A percentile compares a stretch with the other conserved stretches of the same genome.
Evolutionary conservation across 1,139 yeast genomes (phyloP).

Genomic region (Hyphopichia pseudoburtonii): DNA sequence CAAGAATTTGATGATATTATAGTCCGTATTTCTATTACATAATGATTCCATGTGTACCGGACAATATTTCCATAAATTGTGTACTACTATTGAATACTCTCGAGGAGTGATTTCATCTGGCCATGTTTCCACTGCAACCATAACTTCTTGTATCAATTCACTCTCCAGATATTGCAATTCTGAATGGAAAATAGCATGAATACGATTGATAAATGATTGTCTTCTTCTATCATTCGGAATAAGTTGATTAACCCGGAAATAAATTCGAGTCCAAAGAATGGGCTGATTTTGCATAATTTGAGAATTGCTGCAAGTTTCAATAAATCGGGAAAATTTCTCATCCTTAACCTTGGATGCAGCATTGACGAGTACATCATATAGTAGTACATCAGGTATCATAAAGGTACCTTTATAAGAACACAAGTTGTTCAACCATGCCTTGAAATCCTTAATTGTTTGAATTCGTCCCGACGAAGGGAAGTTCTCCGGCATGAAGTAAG

Average conservation of each 20-base stretch:
- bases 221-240: not conserved
- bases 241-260: slow-evolving; percentile 1
- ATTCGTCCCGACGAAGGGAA: not conserved
- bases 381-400: slow-evolving; percentile 1
- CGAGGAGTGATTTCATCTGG: not conserved
- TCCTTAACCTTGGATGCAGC: not conserved
- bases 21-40: not conserved
- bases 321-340: not conserved
- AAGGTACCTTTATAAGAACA: slow-evolving; percentile 1
- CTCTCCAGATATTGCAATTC: not conserved
- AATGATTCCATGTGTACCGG: slow-evolving; percentile 1
- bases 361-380: slow-evolving; percentile 1
- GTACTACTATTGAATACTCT: slow-evolving; percentile 1
- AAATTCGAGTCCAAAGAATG: not conserved
- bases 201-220: not conserved
- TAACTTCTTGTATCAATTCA: slow-evolving; percentile 1
- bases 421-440: not conserved
- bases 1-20: not conserved
- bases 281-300: slow-evolving; percentile 2
- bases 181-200: not conserved
- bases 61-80: slow-evolving; percentile 2
- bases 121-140: slow-evolving; percentile 2
- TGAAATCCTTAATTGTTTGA: not conserved
- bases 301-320: slow-evolving; percentile 2
- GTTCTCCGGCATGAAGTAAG: slow-evolving; percentile 2